phyloP scores from a whole-genome alignment of 2,329 filamentous ascomycete genomes.

The Rhexocercosporidium sp. region DNA sequence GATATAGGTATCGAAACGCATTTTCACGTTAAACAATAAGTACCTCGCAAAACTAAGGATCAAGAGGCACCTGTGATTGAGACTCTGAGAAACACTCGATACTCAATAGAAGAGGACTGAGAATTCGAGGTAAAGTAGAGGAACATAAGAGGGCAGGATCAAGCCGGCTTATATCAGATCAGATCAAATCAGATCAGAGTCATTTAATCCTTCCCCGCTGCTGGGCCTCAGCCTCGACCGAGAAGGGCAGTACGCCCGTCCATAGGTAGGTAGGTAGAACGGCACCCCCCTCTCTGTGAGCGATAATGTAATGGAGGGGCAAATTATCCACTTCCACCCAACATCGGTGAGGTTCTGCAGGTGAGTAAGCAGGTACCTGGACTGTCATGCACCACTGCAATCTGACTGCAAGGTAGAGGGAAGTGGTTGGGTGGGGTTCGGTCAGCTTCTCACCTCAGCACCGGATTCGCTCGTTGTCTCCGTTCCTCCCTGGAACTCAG shows the following conservation, averaged over 20 bases:
- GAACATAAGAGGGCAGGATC: background rate
- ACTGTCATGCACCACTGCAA: no score
- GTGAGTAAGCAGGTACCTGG: background rate
- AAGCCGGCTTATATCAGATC: background rate
- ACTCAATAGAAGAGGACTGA: background rate
- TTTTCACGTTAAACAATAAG: background rate
- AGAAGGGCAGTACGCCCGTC: constrained; percentile 5
- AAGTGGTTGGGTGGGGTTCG: background rate
- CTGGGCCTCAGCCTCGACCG: background rate
- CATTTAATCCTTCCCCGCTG: background rate
- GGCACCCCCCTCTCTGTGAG: background rate
- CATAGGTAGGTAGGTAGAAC: background rate
- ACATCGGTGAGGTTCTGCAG: background rate
- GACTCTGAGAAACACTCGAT: no score
- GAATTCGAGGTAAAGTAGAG: background rate
- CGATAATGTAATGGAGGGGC: background rate
- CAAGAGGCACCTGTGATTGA: background rate
- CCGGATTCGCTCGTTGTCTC: background rate
- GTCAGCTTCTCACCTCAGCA: constrained; percentile 25
- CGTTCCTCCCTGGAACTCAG: background rate
- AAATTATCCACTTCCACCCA: background rate
- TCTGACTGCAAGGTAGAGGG: no score
- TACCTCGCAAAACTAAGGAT: background rate
- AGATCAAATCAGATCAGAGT: background rate
- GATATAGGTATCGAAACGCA: constrained; percentile 12